A percentile compares a stretch with the other conserved stretches of the same genome.
Conservation (phyloP, 371 early-diverging fungal species). For the Saksenaea oblongispora region DNA sequence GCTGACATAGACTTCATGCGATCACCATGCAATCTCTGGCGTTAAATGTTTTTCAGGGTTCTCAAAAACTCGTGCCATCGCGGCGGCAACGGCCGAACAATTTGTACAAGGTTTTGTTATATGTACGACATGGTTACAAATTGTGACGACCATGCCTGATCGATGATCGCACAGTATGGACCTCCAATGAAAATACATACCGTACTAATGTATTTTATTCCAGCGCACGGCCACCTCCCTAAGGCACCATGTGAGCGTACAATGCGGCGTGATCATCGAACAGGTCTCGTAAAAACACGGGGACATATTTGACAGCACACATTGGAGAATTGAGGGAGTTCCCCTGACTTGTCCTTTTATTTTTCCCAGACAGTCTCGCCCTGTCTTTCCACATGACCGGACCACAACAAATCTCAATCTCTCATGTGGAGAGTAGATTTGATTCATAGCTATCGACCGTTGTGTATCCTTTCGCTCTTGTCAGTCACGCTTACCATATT, state of each 20-base stretch:
- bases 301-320: slow-evolving; percentile 1
- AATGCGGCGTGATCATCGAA: not conserved
- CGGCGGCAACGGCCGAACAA: not conserved
- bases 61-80: slow-evolving; percentile 3
- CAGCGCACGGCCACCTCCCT: not conserved
- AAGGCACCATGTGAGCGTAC: not conserved
- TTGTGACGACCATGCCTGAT: slow-evolving; percentile 4
- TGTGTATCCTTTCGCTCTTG: not conserved
- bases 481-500: slow-evolving; percentile 1
- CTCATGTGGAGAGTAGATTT: not conserved
- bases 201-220: not conserved
- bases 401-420: not conserved
- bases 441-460: not conserved
- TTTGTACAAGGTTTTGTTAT: not conserved
- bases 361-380: slow-evolving; percentile 6
- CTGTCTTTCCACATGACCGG: not conserved
- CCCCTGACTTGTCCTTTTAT: not conserved
- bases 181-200: slow-evolving; percentile 1
- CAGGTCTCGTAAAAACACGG: slow-evolving; percentile 5
- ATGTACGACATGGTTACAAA: slow-evolving; percentile 2
- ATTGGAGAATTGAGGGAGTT: not conserved
- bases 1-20: not conserved
- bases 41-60: slow-evolving; percentile 5
- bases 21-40: not conserved
- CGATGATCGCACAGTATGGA: slow-evolving; percentile 1